Evolutionary conservation across 768 basidiomycete species (phyloP).

Genomic region (Imleria badia): DNA sequence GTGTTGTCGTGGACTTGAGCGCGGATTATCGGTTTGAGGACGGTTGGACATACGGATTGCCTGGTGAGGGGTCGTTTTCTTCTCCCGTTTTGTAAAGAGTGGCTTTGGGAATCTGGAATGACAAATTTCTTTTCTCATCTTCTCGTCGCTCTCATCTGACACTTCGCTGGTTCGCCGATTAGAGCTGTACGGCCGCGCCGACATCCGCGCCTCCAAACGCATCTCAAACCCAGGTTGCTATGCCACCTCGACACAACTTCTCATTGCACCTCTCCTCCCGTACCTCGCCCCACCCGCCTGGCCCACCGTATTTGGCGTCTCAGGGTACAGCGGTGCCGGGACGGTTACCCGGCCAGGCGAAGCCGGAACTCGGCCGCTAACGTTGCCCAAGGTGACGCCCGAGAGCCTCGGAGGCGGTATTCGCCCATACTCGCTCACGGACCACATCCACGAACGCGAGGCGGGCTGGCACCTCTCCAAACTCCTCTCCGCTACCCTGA

Average conservation of each 20-base stretch:
- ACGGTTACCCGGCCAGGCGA: conserved; percentile 69
- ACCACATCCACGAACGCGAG: conserved; percentile 99
- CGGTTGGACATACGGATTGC: conserved; percentile 96
- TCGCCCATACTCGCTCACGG: conserved; percentile 86
- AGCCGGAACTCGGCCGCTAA: conserved; percentile 63
- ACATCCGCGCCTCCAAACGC: conserved; percentile 68
- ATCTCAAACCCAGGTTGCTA: conserved; percentile 99
- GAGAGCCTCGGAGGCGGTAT: conserved; percentile 75
- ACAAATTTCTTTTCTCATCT: conserved; percentile 35
- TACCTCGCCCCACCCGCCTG: conserved; percentile 56
- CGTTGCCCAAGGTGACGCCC: conserved; percentile 77
- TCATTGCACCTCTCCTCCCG: conserved; percentile 84
- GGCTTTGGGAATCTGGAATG: conserved; percentile 35
- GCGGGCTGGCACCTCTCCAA: conserved; percentile 79
- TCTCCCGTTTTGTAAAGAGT: conserved; percentile 28
- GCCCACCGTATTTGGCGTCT: conserved; percentile 90
- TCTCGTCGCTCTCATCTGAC: conserved; percentile 13
- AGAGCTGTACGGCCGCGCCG: conserved; percentile 86
- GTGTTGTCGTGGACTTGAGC: conserved; percentile 88
- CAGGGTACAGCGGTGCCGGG: conserved; percentile 95
- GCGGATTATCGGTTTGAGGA: conserved; percentile 96
- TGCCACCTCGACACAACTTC: conserved; percentile 88
- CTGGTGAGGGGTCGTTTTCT: conserved; percentile 73
- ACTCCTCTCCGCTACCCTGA: conserved; percentile 38
- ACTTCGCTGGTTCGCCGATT: neutral